Conservation (phyloP, 306 rosid genomes). For the Vigna trinervia region DNA sequence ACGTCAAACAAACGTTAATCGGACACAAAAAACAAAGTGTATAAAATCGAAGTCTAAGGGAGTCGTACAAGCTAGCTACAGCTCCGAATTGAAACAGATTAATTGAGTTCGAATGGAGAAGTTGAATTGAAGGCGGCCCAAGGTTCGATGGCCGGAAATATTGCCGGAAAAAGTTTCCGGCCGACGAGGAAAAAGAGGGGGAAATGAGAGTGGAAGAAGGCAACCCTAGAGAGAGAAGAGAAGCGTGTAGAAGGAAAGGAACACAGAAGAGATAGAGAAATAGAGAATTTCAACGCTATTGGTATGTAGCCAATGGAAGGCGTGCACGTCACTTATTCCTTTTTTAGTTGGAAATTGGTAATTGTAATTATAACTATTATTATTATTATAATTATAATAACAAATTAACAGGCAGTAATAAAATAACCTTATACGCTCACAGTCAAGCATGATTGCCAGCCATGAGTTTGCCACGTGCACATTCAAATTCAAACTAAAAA, state of each 20-base stretch:
- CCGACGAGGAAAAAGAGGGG: conserved; percentile 32
- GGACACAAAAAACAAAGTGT: not conserved
- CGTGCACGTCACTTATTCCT: conserved; percentile 54
- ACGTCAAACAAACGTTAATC: not conserved
- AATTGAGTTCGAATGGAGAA: not conserved
- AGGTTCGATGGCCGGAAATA: conserved; percentile 42
- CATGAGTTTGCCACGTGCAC: not conserved
- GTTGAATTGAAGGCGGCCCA: not conserved
- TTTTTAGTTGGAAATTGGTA: not conserved
- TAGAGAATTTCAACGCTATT: conserved; percentile 27
- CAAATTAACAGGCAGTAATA: too few species aligned
- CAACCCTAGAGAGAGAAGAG: conserved; percentile 43
- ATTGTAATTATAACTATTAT: too few species aligned
- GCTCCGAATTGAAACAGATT: conserved; percentile 9
- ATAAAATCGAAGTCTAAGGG: conserved; percentile 3
- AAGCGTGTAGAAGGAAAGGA: not conserved
- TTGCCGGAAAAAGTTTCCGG: conserved; percentile 51
- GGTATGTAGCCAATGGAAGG: conserved; percentile 9
- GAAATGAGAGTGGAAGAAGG: conserved; percentile 17
- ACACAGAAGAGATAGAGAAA: not conserved
- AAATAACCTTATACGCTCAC: not conserved
- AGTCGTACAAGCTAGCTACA: conserved; percentile 42
- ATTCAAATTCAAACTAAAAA: too few species aligned
- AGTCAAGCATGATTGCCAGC: not conserved
- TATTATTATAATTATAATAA: not conserved